Base-by-base conservation (phyloP, 805 yeast species). In the Saccharomycopsis sp. region DNA sequence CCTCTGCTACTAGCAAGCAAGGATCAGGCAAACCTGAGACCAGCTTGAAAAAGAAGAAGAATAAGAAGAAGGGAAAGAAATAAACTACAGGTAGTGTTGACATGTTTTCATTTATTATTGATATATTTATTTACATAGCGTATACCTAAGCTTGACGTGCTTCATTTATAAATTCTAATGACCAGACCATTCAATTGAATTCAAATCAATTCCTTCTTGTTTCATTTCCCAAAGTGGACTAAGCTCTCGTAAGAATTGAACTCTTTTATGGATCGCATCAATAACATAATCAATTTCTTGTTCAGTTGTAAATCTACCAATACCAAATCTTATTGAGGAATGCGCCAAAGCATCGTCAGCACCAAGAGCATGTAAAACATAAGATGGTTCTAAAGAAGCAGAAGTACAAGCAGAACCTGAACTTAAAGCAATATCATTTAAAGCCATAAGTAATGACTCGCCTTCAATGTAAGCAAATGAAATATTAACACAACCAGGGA, bases 191-290 rank as follows among this genome's bases (percentile, higher is more conserved):
- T 93, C 95, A 58, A 93, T 93, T 27, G 94, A 75, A 59, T 83
- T 76, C 62, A 93, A 71, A 61, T 93, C 98, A 58, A 93, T 90
- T 54, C 98, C 98, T 54, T 93, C 97, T 66, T 93, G 96, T 47
- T 87, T 96, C 97, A 93, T 89, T 69, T 93, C 98, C 97, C 97
- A 93, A 57, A 93, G 71, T 40, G 98, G 98, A 47, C 93, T 80
- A 66, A 93, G 72, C 59, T 88, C 90, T 66, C 98, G 79, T 61
- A 93, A 74, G 66, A 87, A 87, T 52, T 80, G 81, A 44, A 93
- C 97, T 65, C 97, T 79, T 62, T 86, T 89, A 45, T 77, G 72
- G 47, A 93, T 86, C 11, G 96, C 96, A 48, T 82, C 71, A 53
- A 93, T 73, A 40, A 93, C 98, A 60, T 89, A 93, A 61, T 93